Percentiles rank a stretch among this genome's conserved stretches.
phyloP scores from a whole-genome alignment of 441 rosid genomes.

The Gossypium trilobum region DNA sequence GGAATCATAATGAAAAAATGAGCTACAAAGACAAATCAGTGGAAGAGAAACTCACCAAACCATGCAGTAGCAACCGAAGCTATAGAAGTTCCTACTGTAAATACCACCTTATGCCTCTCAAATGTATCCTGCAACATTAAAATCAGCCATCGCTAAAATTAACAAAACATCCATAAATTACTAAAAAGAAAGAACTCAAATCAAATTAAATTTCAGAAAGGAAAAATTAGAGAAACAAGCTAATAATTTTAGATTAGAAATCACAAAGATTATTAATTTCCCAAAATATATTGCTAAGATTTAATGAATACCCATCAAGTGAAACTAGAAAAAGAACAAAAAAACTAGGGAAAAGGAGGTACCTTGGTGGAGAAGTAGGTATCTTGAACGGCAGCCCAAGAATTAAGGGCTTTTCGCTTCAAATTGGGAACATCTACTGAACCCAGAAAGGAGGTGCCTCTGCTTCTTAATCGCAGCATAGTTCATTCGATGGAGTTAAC shows the following conservation, averaged over 20 bases:
- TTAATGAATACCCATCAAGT: slow-evolving; percentile 11
- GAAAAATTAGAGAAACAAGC: background rate
- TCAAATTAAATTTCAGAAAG: background rate
- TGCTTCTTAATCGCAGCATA: slow-evolving; percentile 61
- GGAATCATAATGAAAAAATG: background rate
- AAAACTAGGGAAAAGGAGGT: background rate
- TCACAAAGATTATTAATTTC: background rate
- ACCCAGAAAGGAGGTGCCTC: slow-evolving; percentile 43
- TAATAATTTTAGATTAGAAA: background rate
- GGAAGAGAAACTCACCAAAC: slow-evolving; percentile 43
- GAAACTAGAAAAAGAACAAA: background rate
- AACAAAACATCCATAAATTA: background rate
- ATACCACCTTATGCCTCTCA: slow-evolving; percentile 74
- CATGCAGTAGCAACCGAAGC: slow-evolving; percentile 91
- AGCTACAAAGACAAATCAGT: background rate
- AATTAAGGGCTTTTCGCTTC: slow-evolving; percentile 56
- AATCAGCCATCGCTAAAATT: background rate
- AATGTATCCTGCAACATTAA: slow-evolving; percentile 47
- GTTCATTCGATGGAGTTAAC: background rate
- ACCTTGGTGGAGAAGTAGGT: slow-evolving; percentile 74
- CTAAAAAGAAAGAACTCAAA: background rate
- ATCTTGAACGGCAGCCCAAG: slow-evolving; percentile 67
- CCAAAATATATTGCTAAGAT: background rate
- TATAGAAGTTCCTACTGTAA: slow-evolving; percentile 74
- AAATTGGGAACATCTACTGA: slow-evolving; percentile 35